phyloP scores from a whole-genome alignment of 768 basidiomycete species.

The Mycena vulgaris region DNA sequence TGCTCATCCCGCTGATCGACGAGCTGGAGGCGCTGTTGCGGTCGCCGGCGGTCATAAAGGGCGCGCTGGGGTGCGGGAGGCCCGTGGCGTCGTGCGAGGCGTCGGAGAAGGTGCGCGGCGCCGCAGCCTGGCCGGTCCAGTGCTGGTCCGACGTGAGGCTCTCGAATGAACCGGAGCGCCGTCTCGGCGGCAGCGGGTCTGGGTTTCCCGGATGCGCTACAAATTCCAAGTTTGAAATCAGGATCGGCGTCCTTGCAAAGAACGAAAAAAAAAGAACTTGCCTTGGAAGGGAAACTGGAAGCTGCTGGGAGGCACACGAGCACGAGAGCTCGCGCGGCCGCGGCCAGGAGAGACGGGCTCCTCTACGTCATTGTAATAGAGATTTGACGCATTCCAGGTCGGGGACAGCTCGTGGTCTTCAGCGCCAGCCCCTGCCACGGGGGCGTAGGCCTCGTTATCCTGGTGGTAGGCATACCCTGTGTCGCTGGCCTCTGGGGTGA shows the following conservation, averaged over 20 bases:
- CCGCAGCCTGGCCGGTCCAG: too few species aligned
- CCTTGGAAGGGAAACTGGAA: slow-evolving; percentile 60
- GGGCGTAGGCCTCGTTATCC: slow-evolving; percentile 20
- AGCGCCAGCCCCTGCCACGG: slow-evolving; percentile 9
- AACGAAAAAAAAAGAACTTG: background rate
- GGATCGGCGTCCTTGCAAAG: background rate
- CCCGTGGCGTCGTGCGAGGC: slow-evolving; percentile 38
- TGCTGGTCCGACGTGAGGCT: slow-evolving; percentile 50
- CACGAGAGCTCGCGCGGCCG: slow-evolving; percentile 22
- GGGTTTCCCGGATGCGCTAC: slow-evolving; percentile 78
- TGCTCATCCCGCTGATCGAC: slow-evolving; percentile 42
- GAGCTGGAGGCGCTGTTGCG: slow-evolving; percentile 33
- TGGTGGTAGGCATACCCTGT: slow-evolving; percentile 19
- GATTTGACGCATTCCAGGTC: slow-evolving; percentile 38
- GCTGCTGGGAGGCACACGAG: slow-evolving; percentile 58
- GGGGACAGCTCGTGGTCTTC: slow-evolving; percentile 41
- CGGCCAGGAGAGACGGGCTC: slow-evolving; percentile 33
- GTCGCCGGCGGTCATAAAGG: slow-evolving; percentile 57
- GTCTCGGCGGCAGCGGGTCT: slow-evolving; percentile 56
- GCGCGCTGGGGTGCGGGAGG: slow-evolving; percentile 61
- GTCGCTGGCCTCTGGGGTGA: background rate
- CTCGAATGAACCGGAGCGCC: slow-evolving; percentile 61
- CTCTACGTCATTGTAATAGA: slow-evolving; percentile 30
- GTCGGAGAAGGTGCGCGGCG: slow-evolving; percentile 40
- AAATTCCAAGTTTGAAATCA: slow-evolving; percentile 52